These are phyloP conservation scores for Ganoderma lucidum DNA, from an alignment of 1,284 basidiomycete genomes.

Conservation along the genomic window DNA sequence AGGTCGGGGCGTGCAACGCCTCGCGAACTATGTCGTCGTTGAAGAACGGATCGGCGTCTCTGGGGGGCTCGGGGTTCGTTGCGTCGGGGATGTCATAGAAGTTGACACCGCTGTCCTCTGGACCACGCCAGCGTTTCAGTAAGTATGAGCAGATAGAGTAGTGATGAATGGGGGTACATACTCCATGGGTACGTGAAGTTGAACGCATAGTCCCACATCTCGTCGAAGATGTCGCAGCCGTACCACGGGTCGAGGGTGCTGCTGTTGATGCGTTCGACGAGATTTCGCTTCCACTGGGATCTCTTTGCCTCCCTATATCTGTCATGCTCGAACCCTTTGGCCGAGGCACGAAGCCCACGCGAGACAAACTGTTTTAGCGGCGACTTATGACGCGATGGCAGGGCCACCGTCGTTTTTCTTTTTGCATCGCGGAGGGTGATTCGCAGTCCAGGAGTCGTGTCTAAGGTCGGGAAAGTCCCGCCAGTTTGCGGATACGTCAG, in stretches of 20 bases:
- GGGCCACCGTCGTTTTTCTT: constrained; percentile 20
- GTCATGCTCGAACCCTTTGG: constrained; percentile 19
- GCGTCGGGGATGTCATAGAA: constrained; percentile 65
- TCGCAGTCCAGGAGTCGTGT: constrained; percentile 17
- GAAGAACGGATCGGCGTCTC: constrained; percentile 61
- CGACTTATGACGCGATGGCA: background rate
- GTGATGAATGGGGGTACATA: constrained; percentile 42
- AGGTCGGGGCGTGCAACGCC: constrained; percentile 72
- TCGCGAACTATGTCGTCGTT: constrained; percentile 63
- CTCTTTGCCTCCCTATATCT: constrained; percentile 30
- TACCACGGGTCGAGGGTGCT: constrained; percentile 45
- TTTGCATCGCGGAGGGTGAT: constrained; percentile 17
- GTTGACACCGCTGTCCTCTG: constrained; percentile 34
- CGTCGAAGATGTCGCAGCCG: constrained; percentile 42
- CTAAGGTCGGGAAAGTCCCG: constrained; percentile 51
- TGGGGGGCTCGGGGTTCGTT: constrained; percentile 53
- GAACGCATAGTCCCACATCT: constrained; percentile 44
- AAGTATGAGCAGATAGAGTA: background rate
- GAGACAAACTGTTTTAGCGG: constrained; percentile 14
- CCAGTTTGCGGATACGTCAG: constrained; percentile 70
- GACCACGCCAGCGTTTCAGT: background rate
- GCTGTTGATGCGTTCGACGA: constrained; percentile 34
- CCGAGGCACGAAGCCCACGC: constrained; percentile 12
- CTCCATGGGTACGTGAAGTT: constrained; percentile 66
- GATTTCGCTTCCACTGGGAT: constrained; percentile 35